phyloP scores from a whole-genome alignment of 441 rosid species.

The Gossypium lobatum region DNA sequence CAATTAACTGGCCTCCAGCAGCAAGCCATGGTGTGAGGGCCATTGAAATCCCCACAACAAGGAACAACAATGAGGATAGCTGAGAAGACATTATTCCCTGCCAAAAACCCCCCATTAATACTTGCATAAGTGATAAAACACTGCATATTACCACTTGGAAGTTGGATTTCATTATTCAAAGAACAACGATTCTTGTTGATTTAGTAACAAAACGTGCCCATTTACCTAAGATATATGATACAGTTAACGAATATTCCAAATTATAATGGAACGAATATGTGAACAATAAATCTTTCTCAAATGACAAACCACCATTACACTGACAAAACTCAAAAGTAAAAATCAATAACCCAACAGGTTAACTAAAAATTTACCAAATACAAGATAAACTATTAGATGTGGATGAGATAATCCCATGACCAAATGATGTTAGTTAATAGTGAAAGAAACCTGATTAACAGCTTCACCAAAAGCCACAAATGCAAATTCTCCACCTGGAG shows the following conservation, averaged over 20 bases:
- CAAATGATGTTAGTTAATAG: neutral
- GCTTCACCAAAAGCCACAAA: conserved; percentile 99
- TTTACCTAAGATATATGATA: neutral
- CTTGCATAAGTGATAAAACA: conserved; percentile 4
- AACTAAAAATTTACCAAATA: neutral
- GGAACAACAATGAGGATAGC: conserved; percentile 85
- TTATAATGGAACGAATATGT: neutral
- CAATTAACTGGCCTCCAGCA: conserved; percentile 94
- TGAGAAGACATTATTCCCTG: conserved; percentile 98
- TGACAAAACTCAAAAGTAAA: neutral
- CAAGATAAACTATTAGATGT: neutral
- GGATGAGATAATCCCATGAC: neutral
- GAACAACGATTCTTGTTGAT: neutral
- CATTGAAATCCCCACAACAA: conserved; percentile 96
- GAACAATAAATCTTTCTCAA: too few species aligned
- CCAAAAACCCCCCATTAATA: conserved; percentile 9
- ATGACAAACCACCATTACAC: too few species aligned
- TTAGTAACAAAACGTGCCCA: neutral
- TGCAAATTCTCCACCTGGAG: conserved; percentile 99
- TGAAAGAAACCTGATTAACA: conserved; percentile 74
- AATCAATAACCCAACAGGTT: neutral
- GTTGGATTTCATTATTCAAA: too few species aligned
- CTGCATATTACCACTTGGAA: neutral
- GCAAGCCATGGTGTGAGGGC: conserved; percentile 98
- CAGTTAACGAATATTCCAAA: neutral